Evolutionary conservation across 1,284 basidiomycete species (phyloP), one percentile per base, ranked within the genome.

Genomic region (Apiotrichum veenhuisii): DNA sequence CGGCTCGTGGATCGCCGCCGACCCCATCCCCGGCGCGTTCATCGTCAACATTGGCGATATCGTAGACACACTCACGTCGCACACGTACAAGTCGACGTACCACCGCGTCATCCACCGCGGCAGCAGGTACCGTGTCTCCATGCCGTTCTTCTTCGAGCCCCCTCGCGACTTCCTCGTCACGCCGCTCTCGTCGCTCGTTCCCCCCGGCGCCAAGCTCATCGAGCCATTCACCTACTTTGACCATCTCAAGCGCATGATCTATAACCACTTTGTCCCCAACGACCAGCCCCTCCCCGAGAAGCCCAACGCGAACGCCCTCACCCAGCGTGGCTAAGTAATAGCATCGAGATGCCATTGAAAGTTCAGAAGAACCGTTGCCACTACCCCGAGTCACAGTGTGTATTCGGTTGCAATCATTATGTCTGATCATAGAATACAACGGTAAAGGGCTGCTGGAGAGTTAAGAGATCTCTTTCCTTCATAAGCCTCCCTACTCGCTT

Each of bases 1-100:
- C 33, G 86, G 87, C 0, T 77, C 84, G 54, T 88, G 87, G 87
- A 86, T 89, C 50, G 84, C 87, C 50, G 87, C 83, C 0, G 40
- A 41, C 20, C 49, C 49, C 5, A 82, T 87, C 41, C 83, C 84
- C 0, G 83, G 83, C 3, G 87, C 87, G 1, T 86, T 89, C 62
- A 85, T 89, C 7, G 78, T 84, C 30, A 84, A 83, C 64, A 82
- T 88, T 50, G 87, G 87, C 1, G 87, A 87, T 43, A 69, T 71
- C 55, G 61, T 64, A 41, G 64, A 67, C 27, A 20, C 40, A 7
- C 40, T 41, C 34, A 45, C 42, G 1, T 17, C 20, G 12, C 40
- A 41, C 12, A 20, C n/a, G 5, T 41, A 43, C 50, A 52, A 52
- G 33, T 41, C 42, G 33, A 45, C 50, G 7, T 37, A 25, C 22